Percentiles rank a stretch among this genome's conserved stretches.
These are phyloP conservation scores for Globisporangium megalacanthum DNA, from an alignment of 352 stramenopile species.

Conservation along the genomic window DNA sequence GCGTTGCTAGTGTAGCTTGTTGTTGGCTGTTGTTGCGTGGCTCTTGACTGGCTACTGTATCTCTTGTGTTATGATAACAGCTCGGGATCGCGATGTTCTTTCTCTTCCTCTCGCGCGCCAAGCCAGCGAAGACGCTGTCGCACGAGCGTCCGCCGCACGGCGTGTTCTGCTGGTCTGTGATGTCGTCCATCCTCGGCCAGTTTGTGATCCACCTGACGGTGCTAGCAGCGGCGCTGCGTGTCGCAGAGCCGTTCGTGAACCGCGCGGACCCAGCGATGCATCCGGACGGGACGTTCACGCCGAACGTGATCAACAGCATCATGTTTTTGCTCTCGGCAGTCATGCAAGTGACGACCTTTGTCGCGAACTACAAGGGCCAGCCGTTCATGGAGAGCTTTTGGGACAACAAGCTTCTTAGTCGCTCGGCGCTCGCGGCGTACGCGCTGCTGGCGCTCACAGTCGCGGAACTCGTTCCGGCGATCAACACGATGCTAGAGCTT, in stretches of 20 bases:
- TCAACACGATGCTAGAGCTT: constrained; percentile 36
- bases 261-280: constrained; percentile 50
- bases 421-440: constrained; percentile 29
- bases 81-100: constrained; percentile 48
- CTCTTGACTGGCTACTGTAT: too few relatives aligned
- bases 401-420: constrained; percentile 28
- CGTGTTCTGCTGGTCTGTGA: constrained; percentile 84
- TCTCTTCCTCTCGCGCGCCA: constrained; percentile 58
- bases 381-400: constrained; percentile 56
- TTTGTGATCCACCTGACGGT: constrained; percentile 88
- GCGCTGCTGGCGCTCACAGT: constrained; percentile 19
- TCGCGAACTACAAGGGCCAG: constrained; percentile 43
- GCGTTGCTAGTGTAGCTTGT: constrained; percentile 2
- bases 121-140: constrained; percentile 86
- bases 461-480: constrained; percentile 22
- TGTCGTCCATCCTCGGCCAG: constrained; percentile 89
- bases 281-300: constrained; percentile 83
- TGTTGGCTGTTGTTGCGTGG: neutral
- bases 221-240: constrained; percentile 48
- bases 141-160: constrained; percentile 70
- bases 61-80: constrained; percentile 8
- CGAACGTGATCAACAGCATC: constrained; percentile 93
- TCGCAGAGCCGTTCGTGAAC: constrained; percentile 65
- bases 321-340: constrained; percentile 91
- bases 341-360: constrained; percentile 53